A percentile compares a stretch with the other conserved stretches of the same genome.
Conservation (phyloP, 108 stramenopile species). For the Pinguiococcus pyrenoidosus region DNA sequence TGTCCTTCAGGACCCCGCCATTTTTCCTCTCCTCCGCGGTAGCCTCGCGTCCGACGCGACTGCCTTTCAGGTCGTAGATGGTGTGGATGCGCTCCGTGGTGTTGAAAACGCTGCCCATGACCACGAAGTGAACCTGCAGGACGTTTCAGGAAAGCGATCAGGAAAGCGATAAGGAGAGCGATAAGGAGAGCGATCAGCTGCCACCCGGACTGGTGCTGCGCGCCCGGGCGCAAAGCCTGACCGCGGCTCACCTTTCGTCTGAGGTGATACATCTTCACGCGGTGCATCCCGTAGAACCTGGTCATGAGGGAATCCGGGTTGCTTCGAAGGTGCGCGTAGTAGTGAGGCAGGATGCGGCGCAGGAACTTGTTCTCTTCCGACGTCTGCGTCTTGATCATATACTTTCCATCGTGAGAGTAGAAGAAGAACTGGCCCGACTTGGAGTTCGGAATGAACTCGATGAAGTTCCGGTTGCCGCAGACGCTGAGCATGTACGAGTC, state of each 20-base stretch:
- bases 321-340: conserved; percentile 73
- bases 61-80: conserved; percentile 33
- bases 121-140: conserved; percentile 27
- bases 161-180: no score
- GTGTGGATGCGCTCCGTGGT: no score
- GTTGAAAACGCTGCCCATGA: conserved; percentile 25
- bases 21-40: conserved; percentile 31
- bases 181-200: no score
- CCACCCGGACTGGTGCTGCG: no score
- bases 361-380: conserved; percentile 84
- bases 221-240: no score
- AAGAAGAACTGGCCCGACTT: conserved; percentile 97
- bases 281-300: conserved; percentile 93
- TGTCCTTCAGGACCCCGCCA: conserved; percentile 63
- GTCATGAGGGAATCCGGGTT: conserved; percentile 84
- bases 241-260: conserved; percentile 73
- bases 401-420: conserved; percentile 88
- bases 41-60: conserved; percentile 22
- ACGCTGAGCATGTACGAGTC: conserved; percentile 81
- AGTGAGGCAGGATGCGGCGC: conserved; percentile 75
- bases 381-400: conserved; percentile 96
- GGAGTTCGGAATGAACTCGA: conserved; percentile 96
- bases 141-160: no score
- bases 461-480: conserved; percentile 90
- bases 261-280: conserved; percentile 89